Evolutionary conservation across 228 moss, liverwort and hornwort species (phyloP).

Genomic region (Sphagnum fallax): DNA sequence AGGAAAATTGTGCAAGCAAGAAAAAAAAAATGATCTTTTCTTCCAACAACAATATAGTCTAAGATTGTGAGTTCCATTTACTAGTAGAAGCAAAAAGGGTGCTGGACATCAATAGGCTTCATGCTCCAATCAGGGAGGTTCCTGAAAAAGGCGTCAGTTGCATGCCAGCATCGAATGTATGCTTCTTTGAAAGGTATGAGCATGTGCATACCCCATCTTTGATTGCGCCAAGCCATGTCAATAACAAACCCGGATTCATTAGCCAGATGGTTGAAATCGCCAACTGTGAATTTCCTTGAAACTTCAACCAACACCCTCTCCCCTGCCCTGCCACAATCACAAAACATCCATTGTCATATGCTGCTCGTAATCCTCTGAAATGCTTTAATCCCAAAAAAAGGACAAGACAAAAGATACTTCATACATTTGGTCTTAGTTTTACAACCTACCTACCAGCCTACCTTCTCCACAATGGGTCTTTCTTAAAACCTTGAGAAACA

Average conservation of each 20-base stretch:
- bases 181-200: constrained; percentile 54
- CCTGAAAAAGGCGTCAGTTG: constrained; percentile 53
- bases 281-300: constrained; percentile 63
- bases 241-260: constrained; percentile 65
- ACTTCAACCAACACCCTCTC: constrained; percentile 75
- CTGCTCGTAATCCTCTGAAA: too few species aligned
- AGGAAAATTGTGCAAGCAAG: too few species aligned
- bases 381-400: too few species aligned
- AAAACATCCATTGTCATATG: background rate
- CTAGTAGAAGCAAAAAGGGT: constrained; percentile 92
- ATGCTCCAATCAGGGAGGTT: constrained; percentile 53
- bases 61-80: constrained; percentile 9
- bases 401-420: too few species aligned
- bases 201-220: constrained; percentile 66
- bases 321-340: constrained; percentile 17
- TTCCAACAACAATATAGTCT: too few species aligned
- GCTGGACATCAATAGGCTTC: constrained; percentile 76
- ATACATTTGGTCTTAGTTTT: too few species aligned
- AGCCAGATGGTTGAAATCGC: constrained; percentile 57
- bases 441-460: too few species aligned
- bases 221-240: constrained; percentile 63
- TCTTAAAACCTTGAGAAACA: too few species aligned
- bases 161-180: constrained; percentile 55
- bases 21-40: too few species aligned
- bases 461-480: too few species aligned